A percentile compares a stretch with the other conserved stretches of the same genome.
These are phyloP conservation scores for Backusella mclennaniae DNA, from an alignment of 192 early-diverging fungal species.

Conservation along the genomic window DNA sequence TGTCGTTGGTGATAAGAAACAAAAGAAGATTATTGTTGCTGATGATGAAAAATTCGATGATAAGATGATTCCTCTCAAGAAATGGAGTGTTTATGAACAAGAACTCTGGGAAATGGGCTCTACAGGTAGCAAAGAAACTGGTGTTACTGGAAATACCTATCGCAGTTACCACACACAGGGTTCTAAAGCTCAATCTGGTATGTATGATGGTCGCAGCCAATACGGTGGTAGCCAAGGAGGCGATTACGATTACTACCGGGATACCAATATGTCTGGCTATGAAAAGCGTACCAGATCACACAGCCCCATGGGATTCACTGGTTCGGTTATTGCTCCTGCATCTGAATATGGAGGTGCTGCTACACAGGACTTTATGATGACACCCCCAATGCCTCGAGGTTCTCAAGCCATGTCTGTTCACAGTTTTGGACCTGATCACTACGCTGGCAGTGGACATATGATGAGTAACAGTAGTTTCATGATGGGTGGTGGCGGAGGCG, in stretches of 20 bases:
- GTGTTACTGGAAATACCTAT: conserved; percentile 39
- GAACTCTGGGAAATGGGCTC: conserved; percentile 69
- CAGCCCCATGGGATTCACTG: conserved; percentile 20
- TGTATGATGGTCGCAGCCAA: conserved; percentile 32
- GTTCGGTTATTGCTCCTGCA: conserved; percentile 19
- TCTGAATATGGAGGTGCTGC: conserved; percentile 24
- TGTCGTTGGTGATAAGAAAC: conserved; percentile 69
- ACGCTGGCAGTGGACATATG: conserved; percentile 7
- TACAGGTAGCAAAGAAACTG: conserved; percentile 49
- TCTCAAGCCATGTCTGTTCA: conserved; percentile 12
- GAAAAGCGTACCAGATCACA: conserved; percentile 20
- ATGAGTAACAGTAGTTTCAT: neutral
- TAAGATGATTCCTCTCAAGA: conserved; percentile 78
- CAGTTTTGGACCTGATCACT: conserved; percentile 3
- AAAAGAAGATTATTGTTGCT: conserved; percentile 59
- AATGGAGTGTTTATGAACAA: conserved; percentile 87
- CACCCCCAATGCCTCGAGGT: conserved; percentile 19
- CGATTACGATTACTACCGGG: conserved; percentile 35
- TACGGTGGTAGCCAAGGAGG: conserved; percentile 37
- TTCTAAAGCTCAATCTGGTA: conserved; percentile 16
- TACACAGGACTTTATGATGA: conserved; percentile 6
- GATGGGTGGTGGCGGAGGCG: neutral
- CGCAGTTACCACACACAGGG: conserved; percentile 34
- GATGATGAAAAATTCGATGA: conserved; percentile 87
- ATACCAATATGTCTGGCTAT: conserved; percentile 22